Percentiles rank a stretch among this genome's conserved stretches.
These are phyloP conservation scores for Amaranthus palmeri DNA, from an alignment of 148 eudicot genomes.

Conservation along the genomic window DNA sequence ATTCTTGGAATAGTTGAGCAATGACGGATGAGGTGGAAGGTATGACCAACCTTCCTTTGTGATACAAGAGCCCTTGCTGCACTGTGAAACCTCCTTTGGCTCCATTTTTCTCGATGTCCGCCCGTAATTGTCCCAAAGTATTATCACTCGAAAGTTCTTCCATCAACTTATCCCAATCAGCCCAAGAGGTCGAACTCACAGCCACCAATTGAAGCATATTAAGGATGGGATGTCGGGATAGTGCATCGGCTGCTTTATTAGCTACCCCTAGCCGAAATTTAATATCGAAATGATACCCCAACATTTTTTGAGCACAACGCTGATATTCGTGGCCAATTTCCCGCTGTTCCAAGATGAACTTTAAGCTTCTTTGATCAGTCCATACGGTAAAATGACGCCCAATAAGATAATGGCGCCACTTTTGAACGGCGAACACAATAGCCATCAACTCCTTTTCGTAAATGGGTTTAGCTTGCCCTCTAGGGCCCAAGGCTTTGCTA, in stretches of 20 bases:
- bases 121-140: not conserved
- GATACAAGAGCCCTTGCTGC: not conserved
- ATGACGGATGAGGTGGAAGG: not conserved
- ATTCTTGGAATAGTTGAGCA: no score
- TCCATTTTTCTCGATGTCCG: not conserved
- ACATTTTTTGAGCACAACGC: not conserved
- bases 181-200: not conserved
- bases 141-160: not conserved
- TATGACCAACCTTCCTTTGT: not conserved
- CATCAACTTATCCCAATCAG: not conserved
- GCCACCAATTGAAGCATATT: not conserved
- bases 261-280: not conserved
- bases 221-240: not conserved
- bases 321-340: not conserved
- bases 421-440: not conserved
- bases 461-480: not conserved
- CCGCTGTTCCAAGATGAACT: not conserved
- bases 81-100: not conserved
- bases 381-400: not conserved
- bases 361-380: not conserved
- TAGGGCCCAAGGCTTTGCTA: not conserved
- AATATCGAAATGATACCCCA: slow-evolving; percentile 4
- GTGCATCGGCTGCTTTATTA: slow-evolving; percentile 1
- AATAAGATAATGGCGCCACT: not conserved
- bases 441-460: slow-evolving; percentile 2